Base-by-base conservation (phyloP, 1,284 basidiomycete species). In the Sporisorium sorghi region DNA sequence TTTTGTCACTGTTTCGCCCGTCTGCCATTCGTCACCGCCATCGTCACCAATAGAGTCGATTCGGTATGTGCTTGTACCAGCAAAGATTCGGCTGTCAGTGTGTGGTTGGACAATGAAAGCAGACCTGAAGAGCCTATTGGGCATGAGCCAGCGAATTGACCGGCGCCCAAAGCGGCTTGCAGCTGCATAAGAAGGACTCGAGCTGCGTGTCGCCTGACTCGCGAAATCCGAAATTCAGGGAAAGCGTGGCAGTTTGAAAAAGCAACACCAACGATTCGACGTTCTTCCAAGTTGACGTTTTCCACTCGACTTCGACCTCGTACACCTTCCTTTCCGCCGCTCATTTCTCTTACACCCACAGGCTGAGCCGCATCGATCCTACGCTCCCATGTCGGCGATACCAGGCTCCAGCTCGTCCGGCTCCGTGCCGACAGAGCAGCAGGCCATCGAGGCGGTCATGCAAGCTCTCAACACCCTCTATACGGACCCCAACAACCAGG, bases 401-500 rank as follows among this genome's bases (percentile, higher is more conserved):
- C 35, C 66, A 30, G 58, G 54, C 23, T 44, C 66, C 6, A 70
- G 66, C 58, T 64, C 64, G n/a, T 43, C 43, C 17, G 37, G 44
- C 15, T 44, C 60, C 14, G 39, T n/a, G 17, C 28, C 58, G 2
- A 28, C 61, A 14, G 69, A 68, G 51, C 70, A 66, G 53, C 70
- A 68, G 53, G 74, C 73, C 62, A 75, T 71, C 15, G 60, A 82
- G 49, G 80, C 82, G 19, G 85, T 86, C 48, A 78, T 88, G 39
- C 79, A 86, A 54, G 87, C 87, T 9, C 85, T 88, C 24, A 85
- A 88, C 53, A 84, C 86, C 32, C 85, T 89, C 21, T 89, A 88
- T 72, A 84, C 86, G 55, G 84, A 88, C 73, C 92, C 95, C 30
- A 92, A 97, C 87, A 91, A 92, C 77, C 86, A 86, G 15, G 90